Evolutionary conservation across 139 green algal species (phyloP), one percentile per base, ranked within the genome.

Genomic region (Chlamydomonas sp.): DNA sequence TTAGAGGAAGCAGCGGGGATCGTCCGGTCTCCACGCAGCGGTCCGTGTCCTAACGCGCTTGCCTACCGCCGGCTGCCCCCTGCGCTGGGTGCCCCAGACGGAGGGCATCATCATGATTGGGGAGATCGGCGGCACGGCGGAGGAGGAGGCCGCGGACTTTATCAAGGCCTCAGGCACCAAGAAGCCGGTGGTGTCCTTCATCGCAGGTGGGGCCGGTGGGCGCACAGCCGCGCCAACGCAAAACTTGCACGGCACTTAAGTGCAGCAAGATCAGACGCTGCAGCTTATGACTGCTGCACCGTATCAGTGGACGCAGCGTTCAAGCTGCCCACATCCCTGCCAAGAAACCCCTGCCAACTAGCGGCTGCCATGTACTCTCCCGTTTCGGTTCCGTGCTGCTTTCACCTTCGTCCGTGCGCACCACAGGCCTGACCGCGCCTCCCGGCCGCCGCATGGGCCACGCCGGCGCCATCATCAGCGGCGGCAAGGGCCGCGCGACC

Each of bases 61-160:
- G 31, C 31, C 31, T 49, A 49, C 31, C 31, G 31, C 31, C 31
- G 31, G 31, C 31, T 49, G 31, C 31, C 31, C 31, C 31, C 31
- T 49, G 31, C 31, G 31, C 31, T 49, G 31, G 31, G 31, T 49
- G 31, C 31, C 31, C 1, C 91, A 97, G 95, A 99, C 97, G 0
- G 95, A 98, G 89, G 97, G 97, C 78, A 99, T 99, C 91, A 99
- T 99, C 92, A 98, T 99, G 96, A 99, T 99, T 85, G 98, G 98
- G 62, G 97, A 99, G 92, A 99, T 99, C 80, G 98, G 98, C n/a
- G 98, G 98, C 69, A 97, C 93, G 1, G 98, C 98, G 1, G 98
- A 99, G 94, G 98, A 99, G 94, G 97, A 99, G 81, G 98, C 98
- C 0, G 98, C 98, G 2, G 97, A 99, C 49, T 99, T 98, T 88